These are phyloP conservation scores for Colletotrichum lentis DNA, from an alignment of 2,329 filamentous ascomycete species.

Conservation along the genomic window DNA sequence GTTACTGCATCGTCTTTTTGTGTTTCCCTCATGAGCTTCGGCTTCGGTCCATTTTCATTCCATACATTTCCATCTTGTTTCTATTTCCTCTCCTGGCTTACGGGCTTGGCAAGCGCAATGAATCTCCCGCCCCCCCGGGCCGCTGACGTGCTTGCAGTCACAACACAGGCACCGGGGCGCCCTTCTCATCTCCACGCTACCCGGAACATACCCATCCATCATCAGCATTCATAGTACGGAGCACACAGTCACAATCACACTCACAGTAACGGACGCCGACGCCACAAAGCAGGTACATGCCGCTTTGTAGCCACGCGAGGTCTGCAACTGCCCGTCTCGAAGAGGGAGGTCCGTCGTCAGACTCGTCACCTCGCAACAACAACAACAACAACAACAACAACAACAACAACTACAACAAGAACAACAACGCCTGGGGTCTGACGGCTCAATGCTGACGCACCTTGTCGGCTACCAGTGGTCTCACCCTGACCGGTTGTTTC, in stretches of 20 bases:
- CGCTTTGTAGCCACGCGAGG: constrained; percentile 30
- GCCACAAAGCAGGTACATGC: constrained; percentile 36
- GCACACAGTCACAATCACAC: constrained; percentile 13
- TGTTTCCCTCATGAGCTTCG: neutral
- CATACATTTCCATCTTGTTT: neutral
- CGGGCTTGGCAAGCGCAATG: constrained; percentile 16
- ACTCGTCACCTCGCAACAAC: neutral
- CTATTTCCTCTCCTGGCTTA: neutral
- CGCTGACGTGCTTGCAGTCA: neutral
- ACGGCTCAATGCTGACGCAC: neutral
- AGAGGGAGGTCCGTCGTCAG: constrained; percentile 8
- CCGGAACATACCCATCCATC: neutral
- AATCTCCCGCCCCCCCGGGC: neutral
- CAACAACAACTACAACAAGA: too few species aligned
- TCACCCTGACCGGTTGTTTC: neutral
- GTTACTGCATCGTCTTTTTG: constrained; percentile 1
- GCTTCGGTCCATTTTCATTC: too few species aligned
- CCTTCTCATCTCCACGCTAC: too few species aligned
- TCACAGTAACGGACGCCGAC: constrained; percentile 11
- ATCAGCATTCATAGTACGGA: constrained; percentile 7
- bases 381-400: too few species aligned
- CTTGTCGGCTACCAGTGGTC: neutral
- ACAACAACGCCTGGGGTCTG: neutral
- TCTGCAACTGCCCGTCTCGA: constrained; percentile 32
- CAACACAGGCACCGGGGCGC: too few species aligned